These are phyloP conservation scores for Saposhnikovia divaricata DNA, from an alignment of 129 eudicot species.

Conservation along the genomic window DNA sequence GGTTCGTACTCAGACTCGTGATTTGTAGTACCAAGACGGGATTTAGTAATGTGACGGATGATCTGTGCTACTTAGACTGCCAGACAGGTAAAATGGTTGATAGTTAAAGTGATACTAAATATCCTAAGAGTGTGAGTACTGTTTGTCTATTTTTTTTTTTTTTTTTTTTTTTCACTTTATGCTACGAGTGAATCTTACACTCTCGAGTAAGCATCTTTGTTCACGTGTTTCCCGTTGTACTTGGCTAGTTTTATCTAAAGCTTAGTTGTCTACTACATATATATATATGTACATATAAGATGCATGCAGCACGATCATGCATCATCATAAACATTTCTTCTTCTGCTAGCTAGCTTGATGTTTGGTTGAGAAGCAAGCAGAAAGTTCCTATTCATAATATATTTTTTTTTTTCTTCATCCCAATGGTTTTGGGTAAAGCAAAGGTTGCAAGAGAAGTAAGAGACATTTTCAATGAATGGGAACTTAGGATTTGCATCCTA, in stretches of 20 bases:
- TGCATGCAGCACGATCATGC: neutral
- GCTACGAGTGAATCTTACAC: neutral
- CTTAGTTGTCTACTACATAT: neutral
- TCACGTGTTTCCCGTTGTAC: neutral
- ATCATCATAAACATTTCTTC: neutral
- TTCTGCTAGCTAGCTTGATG: neutral
- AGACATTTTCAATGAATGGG: slow-evolving; percentile 8
- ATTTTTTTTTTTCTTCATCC: neutral
- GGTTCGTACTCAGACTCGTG: too few species aligned
- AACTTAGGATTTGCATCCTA: slow-evolving; percentile 12
- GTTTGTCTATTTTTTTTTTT: too few species aligned
- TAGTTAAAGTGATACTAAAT: too few species aligned
- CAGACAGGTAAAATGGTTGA: neutral
- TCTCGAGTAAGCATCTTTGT: slow-evolving; percentile 4
- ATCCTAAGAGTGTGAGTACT: too few species aligned
- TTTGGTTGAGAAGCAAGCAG: neutral
- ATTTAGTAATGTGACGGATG: neutral
- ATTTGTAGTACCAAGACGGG: neutral
- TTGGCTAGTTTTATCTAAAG: too few species aligned
- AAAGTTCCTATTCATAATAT: neutral
- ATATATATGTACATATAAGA: neutral
- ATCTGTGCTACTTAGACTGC: neutral
- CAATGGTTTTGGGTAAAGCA: neutral
- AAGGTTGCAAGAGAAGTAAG: neutral
- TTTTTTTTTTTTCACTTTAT: neutral